Evolutionary conservation across 192 early-diverging fungal genomes (phyloP), one percentile per base, ranked within the genome.

Genomic region (Borealophlyctis nickersoniae): DNA sequence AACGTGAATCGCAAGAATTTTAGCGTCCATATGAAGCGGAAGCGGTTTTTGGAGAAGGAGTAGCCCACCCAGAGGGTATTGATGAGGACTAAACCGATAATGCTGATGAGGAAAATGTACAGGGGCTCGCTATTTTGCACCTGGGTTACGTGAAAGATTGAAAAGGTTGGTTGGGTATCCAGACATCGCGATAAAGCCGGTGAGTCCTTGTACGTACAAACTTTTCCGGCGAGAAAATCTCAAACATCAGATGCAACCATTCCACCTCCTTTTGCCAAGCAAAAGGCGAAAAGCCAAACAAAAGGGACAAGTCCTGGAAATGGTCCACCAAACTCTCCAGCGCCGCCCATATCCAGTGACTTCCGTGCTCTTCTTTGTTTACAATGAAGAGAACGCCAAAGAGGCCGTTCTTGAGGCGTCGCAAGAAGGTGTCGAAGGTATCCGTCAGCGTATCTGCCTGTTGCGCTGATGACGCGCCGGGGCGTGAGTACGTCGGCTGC

Each of bases 21-120:
- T 22, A 80, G 55, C 14, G 78, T 76, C 78, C 78, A 80, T 16
- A 80, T 77, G 53, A 74, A 73, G 50, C 67, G 61, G 66, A 80
- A 80, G 2, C 55, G 36, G 58, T 80, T 80, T 52, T 62, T 59
- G 1, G 66, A 66, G 58, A 80, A 80, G 7, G 69, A 71, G 31
- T 72, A 77, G 24, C 74, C 78, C 5, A 77, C 78, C 67, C 63
- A 80, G 0, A 69, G 4, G 2, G 76, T 62, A 59, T 78, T 78
- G 9, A 74, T 1, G 1, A 78, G 45, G 1, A 59, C 63, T 23
- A 72, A 24, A 0, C 60, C 69, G 27, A 74, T 45, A 2, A 58
- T 29, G 24, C 19, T 35, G 32, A 58, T 60, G 1, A 70, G 35
- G 4, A 71, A 30, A 49, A 74, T 65, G 23, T 65, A 49, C 30